Percentiles rank a stretch among this genome's conserved stretches.
Conservation (phyloP, 2,329 filamentous ascomycete species). For the Beauveria brongniartii region DNA sequence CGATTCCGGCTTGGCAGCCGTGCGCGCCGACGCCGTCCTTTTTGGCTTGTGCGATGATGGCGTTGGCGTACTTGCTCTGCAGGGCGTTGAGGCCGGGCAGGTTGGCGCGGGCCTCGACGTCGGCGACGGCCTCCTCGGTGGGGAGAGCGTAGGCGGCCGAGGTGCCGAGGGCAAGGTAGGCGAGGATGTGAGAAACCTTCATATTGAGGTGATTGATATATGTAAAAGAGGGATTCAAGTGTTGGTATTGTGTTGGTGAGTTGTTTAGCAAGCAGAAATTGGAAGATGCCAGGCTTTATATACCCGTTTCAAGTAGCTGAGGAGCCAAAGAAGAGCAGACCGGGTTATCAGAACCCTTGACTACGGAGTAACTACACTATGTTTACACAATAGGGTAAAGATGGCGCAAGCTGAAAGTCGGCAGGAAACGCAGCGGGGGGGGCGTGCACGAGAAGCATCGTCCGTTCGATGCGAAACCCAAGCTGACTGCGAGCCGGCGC, state of each 20-base stretch:
- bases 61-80: constrained; percentile 15
- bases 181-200: constrained; percentile 5
- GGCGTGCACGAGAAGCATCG: too few species aligned
- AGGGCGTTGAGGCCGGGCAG: constrained; percentile 15
- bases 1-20: constrained; percentile 17
- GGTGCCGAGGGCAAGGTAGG: constrained; percentile 8
- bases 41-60: constrained; percentile 16
- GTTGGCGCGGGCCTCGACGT: constrained; percentile 9
- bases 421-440: background rate
- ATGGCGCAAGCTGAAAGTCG: background rate
- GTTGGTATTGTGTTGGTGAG: background rate
- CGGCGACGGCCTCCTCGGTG: constrained; percentile 1
- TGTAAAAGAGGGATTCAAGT: background rate
- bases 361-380: too few species aligned
- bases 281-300: background rate
- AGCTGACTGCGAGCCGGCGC: background rate
- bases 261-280: background rate
- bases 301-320: background rate
- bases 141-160: constrained; percentile 9
- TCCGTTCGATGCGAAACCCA: background rate
- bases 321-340: background rate
- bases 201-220: background rate
- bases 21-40: constrained; percentile 14
- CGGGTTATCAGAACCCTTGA: too few species aligned
- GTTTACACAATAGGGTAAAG: background rate